Conservation (phyloP, 1,139 yeast genomes). For the Zygosaccharomyces pseudobailii region DNA sequence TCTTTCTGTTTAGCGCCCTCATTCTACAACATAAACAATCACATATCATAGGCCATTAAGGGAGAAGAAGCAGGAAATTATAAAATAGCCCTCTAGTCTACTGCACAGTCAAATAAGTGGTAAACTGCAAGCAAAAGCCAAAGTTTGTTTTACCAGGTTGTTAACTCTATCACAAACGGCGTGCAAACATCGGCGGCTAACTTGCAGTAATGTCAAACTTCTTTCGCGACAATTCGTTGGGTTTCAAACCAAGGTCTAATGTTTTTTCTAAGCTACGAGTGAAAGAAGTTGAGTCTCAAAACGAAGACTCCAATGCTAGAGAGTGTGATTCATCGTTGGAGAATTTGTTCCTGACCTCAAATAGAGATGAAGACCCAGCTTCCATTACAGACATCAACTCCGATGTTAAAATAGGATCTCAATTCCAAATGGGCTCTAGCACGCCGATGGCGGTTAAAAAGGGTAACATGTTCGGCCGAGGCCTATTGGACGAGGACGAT, state of each 20-base stretch:
- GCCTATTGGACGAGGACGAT: slow-evolving; percentile 24
- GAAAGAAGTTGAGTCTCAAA: slow-evolving; percentile 14
- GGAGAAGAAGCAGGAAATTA: not conserved
- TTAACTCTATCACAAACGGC: no score
- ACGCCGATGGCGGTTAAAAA: slow-evolving; percentile 10
- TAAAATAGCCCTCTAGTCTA: not conserved
- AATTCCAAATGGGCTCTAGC: slow-evolving; percentile 9
- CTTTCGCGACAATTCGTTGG: slow-evolving; percentile 29
- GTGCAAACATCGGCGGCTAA: slow-evolving; percentile 41
- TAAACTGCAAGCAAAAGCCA: not conserved
- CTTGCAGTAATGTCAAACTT: slow-evolving; percentile 28
- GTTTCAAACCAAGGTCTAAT: slow-evolving; percentile 32
- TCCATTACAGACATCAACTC: slow-evolving; percentile 11
- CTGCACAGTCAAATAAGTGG: not conserved
- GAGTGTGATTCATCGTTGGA: slow-evolving; percentile 15
- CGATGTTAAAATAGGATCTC: not conserved
- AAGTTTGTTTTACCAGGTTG: no score
- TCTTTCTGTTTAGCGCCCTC: not conserved
- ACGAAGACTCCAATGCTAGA: slow-evolving; percentile 4
- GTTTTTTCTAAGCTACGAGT: slow-evolving; percentile 28
- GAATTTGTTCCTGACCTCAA: slow-evolving; percentile 8
- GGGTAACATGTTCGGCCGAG: not conserved
- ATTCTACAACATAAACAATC: not conserved
- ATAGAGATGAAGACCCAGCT: slow-evolving; percentile 10
- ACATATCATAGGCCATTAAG: not conserved